Percentiles rank a stretch among this genome's conserved stretches.
Evolutionary conservation across 208 protist species (phyloP).

Genomic region (Acanthamoeba quina): DNA sequence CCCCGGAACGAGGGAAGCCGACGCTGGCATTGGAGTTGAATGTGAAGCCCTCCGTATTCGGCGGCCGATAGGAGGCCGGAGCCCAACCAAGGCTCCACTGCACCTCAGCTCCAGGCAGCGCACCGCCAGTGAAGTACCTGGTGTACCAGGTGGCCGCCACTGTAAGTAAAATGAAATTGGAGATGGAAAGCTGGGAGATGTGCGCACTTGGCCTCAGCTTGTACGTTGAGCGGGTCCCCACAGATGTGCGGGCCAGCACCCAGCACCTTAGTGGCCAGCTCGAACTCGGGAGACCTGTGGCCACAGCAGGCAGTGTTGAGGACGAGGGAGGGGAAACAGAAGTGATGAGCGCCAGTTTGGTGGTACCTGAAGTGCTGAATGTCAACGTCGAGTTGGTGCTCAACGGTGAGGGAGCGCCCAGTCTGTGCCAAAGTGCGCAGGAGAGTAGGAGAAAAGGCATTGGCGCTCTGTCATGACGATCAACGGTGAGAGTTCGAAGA

Average conservation of each 20-base stretch:
- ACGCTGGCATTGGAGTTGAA: not conserved
- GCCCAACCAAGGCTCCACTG: not conserved
- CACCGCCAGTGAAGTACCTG: conserved; percentile 53
- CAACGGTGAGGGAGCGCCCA: not conserved
- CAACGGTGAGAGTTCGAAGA: not conserved
- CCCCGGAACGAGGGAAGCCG: not conserved
- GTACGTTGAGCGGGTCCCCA: not conserved
- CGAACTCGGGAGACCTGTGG: conserved; percentile 13
- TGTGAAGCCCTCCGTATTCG: not conserved
- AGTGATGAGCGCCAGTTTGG: not conserved
- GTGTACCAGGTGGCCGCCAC: not conserved
- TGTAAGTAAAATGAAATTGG: not conserved
- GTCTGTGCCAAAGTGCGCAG: not conserved
- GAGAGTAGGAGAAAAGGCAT: not conserved
- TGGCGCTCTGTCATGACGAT: not conserved
- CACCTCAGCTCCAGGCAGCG: not conserved
- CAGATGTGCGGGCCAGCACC: not conserved
- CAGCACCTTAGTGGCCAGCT: conserved; percentile 9
- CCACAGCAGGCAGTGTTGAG: not conserved
- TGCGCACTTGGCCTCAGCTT: conserved; percentile 17
- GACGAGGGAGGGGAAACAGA: not conserved
- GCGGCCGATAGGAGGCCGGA: conserved; percentile 13
- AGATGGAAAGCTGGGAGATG: not conserved
- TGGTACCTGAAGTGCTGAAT: conserved; percentile 9
- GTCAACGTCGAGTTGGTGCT: not conserved